Evolutionary conservation across 1,284 basidiomycete genomes (phyloP), one percentile per base, ranked within the genome.

Genomic region (Filobasidium uniguttulatum): DNA sequence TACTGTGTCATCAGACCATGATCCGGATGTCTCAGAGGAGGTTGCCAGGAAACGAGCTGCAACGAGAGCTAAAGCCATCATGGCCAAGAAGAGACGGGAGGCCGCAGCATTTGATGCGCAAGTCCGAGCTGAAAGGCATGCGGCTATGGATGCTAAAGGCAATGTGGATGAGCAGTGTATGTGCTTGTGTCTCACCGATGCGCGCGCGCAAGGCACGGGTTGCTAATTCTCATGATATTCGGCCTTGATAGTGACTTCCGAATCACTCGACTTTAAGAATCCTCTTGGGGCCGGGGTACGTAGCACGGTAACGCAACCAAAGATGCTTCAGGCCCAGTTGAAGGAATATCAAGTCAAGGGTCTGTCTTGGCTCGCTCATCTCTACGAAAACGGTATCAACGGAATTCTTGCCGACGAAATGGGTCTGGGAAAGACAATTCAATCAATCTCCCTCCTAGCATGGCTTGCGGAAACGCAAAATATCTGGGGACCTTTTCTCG

Each of bases 311-410:
- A 78, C 79, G 28, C 94, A 99, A 66, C 94, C 94, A 19, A 84
- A 82, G 70, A 94, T 98, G 84, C 75, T 99, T 55, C 91, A 89
- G 77, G 89, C 90, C 14, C 85, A 90, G 59, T 73, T 99, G 50
- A 99, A 99, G 70, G 94, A 98, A 69, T 99, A 98, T 67, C 94
- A 99, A 69, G 71, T 98, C 57, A 98, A 98, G 67, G 94, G 94
- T 59, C 75, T 99, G 44, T 98, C 96, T 56, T 99, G 94, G 94
- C 76, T 99, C 20, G 94, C 84, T 28, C 97, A 93, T 22, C 72
- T 99, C 37, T 99, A 98, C 66, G 94, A 98, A 69, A 93, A 98
- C 68, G 94, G 94, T 47, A 98, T 98, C 75, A 97, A 97, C 63
- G 90, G 90, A 55, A 97, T 97, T 60, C 76, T 97, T 14, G 90